Base-by-base conservation (phyloP, 1,284 basidiomycete genomes). In the Sporisorium sorghi region DNA sequence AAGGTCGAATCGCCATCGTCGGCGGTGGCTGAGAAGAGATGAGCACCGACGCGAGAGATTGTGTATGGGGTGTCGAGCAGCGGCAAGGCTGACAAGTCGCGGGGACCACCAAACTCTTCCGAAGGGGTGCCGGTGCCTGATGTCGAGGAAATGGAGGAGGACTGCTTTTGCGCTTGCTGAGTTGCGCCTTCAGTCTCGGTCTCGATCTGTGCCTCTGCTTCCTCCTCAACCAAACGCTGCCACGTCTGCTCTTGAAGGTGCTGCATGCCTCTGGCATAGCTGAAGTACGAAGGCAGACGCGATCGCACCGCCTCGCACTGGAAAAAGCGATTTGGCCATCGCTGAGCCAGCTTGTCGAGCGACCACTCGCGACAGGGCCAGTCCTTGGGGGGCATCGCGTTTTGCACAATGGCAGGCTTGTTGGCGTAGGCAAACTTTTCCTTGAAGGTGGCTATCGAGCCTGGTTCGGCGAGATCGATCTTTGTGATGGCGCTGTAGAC, bases 231-330 rank as follows among this genome's bases (percentile, higher is more conserved):
- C 51, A 60, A 17, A 17, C 58, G 60, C 43, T 50, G 58, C 64
- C 64, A 73, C 10, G 66, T 70, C 54, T 75, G 67, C 35, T 71
- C 59, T 28, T 60, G 54, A 4, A 76, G 65, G 14, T 72, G 69
- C 40, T 76, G 64, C 69, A 76, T 72, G 49, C 61, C 59, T 21
- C 66, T 54, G 30, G 80, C 74, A 50, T 83, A 83, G 53, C 68
- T 63, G n/a, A 77, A 58, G 56, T 83, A 83, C 7, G 72, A 62
- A 1, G 58, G 53, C 28, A 77, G 51, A 5, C 52, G 56, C 9
- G 72, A 62, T 23, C 70, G 73, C 17, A 81, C 58, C 2, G 81
- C 81, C 60, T 83, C 81, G 55, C 79, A 78, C 51, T 80, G 78
- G 57, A 83, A 78, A 40, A 65, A 68, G 28, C 77, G 69, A 15